Evolutionary conservation across 75 land plant genomes (phyloP), one percentile per base, ranked within the genome.

Genomic region (Cupressus sempervirens): DNA sequence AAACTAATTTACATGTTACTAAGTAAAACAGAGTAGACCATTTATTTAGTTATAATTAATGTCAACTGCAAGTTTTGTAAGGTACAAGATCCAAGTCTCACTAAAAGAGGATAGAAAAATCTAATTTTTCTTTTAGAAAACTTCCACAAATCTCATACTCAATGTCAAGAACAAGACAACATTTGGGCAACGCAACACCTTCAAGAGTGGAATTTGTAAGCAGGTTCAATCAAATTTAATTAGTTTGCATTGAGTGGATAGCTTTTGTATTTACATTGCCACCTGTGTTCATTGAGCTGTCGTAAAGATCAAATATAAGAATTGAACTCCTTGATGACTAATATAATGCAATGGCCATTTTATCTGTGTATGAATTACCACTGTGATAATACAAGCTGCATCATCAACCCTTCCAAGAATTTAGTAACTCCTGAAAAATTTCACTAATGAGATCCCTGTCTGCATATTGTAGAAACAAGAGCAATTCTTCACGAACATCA

Each of bases 371-470:
- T 32, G 10, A 72, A 72, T 30, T 72, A 7, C 35, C 32, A 32
- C 0, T 68, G 35, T 32, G 35, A 72, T 30, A 72, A 83, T 32
- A 85, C 4, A 2, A 56, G 54, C 30, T 86, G 7, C 32, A 75
- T 88, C 83, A 89, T 87, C 87, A 92, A 14, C 94, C 95, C 81
- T 89, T 94, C 95, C 94, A 94, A 26, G 86, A 87, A 83, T 83
- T 76, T 35, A 95, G 89, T 83, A 91, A 82, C 80, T 96, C 98
- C 82, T 92, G 92, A 79, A 96, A 93, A 75, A 95, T 85, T 84
- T 96, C 97, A 14, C 88, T 83, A 18, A 96, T 85, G 23, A 96
- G 88, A 1, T 93, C 98, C 83, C 92, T 93, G 53, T 96, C 98
- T 30, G 93, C 94, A 86, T 40, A 76, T 53, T 86, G 88, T 26